These are phyloP conservation scores for Corchorus capsularis DNA, from an alignment of 345 rosid genomes.

Conservation along the genomic window DNA sequence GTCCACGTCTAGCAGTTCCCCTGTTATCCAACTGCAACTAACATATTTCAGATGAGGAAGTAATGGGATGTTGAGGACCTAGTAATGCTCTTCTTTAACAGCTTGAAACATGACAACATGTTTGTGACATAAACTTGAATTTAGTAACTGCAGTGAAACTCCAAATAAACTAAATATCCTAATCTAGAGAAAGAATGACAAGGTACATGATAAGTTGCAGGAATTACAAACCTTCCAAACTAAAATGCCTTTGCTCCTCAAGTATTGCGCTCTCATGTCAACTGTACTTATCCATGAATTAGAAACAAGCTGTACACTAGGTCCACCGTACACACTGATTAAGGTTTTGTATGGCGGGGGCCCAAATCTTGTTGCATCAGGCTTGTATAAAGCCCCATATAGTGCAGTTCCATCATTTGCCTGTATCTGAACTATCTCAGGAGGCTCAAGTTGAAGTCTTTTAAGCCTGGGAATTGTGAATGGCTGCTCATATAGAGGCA, in stretches of 20 bases:
- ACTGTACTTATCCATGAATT: slow-evolving; percentile 85
- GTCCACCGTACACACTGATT: slow-evolving; percentile 90
- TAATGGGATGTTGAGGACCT: neutral
- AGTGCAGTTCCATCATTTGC: slow-evolving; percentile 70
- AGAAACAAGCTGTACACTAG: slow-evolving; percentile 67
- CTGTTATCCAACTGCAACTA: slow-evolving; percentile 81
- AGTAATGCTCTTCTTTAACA: neutral
- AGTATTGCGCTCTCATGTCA: slow-evolving; percentile 92
- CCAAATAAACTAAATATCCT: neutral
- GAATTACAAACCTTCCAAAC: slow-evolving; percentile 78
- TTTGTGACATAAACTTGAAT: neutral
- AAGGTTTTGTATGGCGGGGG: slow-evolving; percentile 94
- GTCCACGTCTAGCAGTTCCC: slow-evolving; percentile 91
- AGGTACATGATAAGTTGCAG: neutral
- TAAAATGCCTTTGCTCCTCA: slow-evolving; percentile 86
- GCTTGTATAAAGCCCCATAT: slow-evolving; percentile 83
- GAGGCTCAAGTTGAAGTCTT: slow-evolving; percentile 71
- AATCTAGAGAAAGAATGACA: neutral
- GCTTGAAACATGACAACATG: neutral
- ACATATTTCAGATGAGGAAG: neutral
- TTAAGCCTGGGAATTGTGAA: slow-evolving; percentile 49
- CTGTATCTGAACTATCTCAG: slow-evolving; percentile 68
- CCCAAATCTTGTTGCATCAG: slow-evolving; percentile 69
- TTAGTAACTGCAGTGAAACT: neutral
- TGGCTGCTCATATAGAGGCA: slow-evolving; percentile 72